Base-by-base conservation (phyloP, 257 asterid species). In the Plantago major region DNA sequence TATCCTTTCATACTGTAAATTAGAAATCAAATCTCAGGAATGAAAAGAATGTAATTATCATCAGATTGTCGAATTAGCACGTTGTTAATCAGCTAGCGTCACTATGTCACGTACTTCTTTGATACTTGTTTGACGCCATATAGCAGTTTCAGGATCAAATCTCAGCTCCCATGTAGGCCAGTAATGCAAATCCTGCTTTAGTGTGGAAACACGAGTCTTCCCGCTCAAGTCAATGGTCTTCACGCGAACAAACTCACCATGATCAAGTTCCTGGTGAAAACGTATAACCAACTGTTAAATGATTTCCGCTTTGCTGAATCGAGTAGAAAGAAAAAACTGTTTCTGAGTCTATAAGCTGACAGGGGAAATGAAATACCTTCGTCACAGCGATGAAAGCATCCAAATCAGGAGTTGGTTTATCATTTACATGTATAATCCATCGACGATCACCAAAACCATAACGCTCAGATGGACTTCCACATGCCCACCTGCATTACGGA, bases 401-500 rank as follows among this genome's bases (percentile, higher is more conserved):
- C 75, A 92, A 79, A 77, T 84, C 78, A 22, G 95, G 95, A 67
- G 96, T 92, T 60, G 81, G 90, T 74, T 81, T 92, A 54, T 97
- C 99, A 50, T 92, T 92, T 17, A 92, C 86, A 79, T 89, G 94
- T 37, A 89, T 88, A 48, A 89, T 92, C 97, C 97, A 92, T 69
- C 80, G 99, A 58, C 87, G n/a, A n/a, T n/a, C 95, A 64, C 97
- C 96, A 80, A 86, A 87, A 73, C 97, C 94, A 72, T 89, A 92
- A 30, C 97, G 80, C 67, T 86, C 91, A 28, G 53, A 97, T 58
- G 99, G 99, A 79, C 99, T 92, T 55, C 99, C 99, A 62, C 86
- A 95, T 71, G 95, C 86, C 97, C 95, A 86, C 91, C 98, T 92
- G 84, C n/a, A 71, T n/a, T n/a, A n/a, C n/a, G n/a, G n/a, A n/a